Percentiles rank a stretch among this genome's conserved stretches.
These are phyloP conservation scores for Ascochyta fabae DNA, from an alignment of 2,329 filamentous ascomycete genomes.

Conservation along the genomic window DNA sequence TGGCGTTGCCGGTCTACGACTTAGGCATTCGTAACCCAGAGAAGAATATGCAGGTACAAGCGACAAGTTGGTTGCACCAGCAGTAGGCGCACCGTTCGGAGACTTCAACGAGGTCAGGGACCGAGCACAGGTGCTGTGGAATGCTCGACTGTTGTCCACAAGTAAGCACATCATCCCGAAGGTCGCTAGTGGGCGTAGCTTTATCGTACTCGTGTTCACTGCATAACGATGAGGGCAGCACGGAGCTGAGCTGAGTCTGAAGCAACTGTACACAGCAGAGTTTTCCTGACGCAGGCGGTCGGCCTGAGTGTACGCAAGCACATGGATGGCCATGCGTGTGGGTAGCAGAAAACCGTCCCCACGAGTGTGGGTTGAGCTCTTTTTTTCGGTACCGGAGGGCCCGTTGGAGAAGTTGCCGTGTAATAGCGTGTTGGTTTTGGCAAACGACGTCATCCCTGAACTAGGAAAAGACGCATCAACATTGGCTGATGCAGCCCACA, in stretches of 20 bases:
- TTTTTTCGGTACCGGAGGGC: constrained; percentile 1
- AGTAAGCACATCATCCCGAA: neutral
- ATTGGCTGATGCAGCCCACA: constrained; percentile 11
- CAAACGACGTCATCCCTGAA: constrained; percentile 10
- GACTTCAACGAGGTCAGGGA: constrained; percentile 1
- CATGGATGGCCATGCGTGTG: constrained; percentile 17
- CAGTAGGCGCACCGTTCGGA: neutral
- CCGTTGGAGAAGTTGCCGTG: constrained; percentile 1
- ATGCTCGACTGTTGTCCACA: constrained; percentile 1
- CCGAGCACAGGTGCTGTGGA: neutral
- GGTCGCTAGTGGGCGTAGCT: neutral
- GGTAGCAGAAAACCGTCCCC: constrained; percentile 2
- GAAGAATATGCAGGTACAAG: constrained; percentile 15
- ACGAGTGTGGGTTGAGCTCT: constrained; percentile 11
- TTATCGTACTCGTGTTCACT: constrained; percentile 13
- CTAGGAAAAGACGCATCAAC: neutral
- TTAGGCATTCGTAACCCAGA: neutral
- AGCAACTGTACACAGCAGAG: constrained; percentile 1
- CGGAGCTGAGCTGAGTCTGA: constrained; percentile 4
- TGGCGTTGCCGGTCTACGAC: neutral
- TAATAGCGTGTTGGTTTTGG: constrained; percentile 7
- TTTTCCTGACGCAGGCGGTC: constrained; percentile 1
- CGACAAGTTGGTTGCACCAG: constrained; percentile 6
- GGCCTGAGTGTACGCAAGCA: constrained; percentile 13
- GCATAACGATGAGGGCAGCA: neutral